Evolutionary conservation across 805 yeast species (phyloP), one percentile per base, ranked within the genome.

Genomic region (Wickerhamiella occidentalis): DNA sequence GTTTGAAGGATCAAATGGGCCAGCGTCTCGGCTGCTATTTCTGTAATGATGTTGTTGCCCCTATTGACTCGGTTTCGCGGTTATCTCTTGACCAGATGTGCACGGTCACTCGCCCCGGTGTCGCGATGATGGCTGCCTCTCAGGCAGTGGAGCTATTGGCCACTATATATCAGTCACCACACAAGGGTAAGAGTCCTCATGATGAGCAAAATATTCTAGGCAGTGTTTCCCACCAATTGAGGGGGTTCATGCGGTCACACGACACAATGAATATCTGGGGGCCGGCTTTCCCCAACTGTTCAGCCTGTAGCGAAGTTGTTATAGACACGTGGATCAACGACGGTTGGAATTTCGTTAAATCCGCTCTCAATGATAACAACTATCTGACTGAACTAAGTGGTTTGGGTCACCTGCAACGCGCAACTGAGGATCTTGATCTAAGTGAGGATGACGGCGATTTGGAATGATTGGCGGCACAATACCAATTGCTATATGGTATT

Each of bases 81-180:
- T 72, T 95, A 47, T 84, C 96, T 0, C 68, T 92, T 50, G 99
- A 92, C 65, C 97, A 92, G 64, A 92, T 92, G 96, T 92, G 99
- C 61, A 92, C 99, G 0, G 98, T 92, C 1, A 92, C 98, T 0
- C 71, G 98, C 37, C 97, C 99, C 0, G 98, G 99, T 0, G 88
- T 83, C 1, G 95, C 99, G 0, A 68, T 83, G 58, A 68, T 86
- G 65, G 96, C 97, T 0, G 76, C 95, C 0, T 78, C 96, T 0
- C 67, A 80, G 33, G 94, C 94, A 0, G 94, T 85, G 0, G 98
- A 92, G 62, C 65, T 92, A 5, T 60, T 86, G 53, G 83, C 84
- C 0, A 77, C 92, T 1, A 53, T 85, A 0, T 58, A 85, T 36
- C 96, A 90, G 62, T 82, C 80, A 56, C 78, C 78, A 0, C 61